Percentiles rank a stretch among this genome's conserved stretches.
phyloP scores from a whole-genome alignment of 768 basidiomycete genomes.

The Russula abietina region DNA sequence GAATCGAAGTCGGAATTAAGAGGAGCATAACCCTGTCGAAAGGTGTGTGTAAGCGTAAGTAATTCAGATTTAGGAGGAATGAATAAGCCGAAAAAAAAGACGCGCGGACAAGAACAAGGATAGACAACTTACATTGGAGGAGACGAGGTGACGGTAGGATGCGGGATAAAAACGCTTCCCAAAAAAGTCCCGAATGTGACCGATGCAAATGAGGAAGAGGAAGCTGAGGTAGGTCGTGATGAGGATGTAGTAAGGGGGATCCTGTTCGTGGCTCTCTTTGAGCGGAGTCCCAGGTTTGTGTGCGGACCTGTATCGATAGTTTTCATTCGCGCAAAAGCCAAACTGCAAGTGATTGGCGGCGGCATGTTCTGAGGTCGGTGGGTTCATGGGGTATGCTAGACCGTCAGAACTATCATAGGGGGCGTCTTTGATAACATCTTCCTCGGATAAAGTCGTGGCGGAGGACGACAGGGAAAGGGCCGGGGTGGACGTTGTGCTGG shows the following conservation, averaged over 20 bases:
- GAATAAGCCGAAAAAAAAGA: neutral
- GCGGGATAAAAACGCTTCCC: constrained; percentile 74
- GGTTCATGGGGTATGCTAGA: constrained; percentile 53
- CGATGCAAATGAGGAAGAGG: constrained; percentile 83
- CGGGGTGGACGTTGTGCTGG: constrained; percentile 57
- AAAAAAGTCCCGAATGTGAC: constrained; percentile 91
- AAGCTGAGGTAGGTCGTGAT: constrained; percentile 91
- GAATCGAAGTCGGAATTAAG: constrained; percentile 98
- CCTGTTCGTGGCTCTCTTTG: constrained; percentile 56
- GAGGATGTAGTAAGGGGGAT: constrained; percentile 90
- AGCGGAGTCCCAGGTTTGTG: constrained; percentile 49
- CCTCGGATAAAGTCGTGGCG: constrained; percentile 61
- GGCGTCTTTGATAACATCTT: constrained; percentile 53
- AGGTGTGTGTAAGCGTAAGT: constrained; percentile 15
- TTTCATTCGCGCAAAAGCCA: constrained; percentile 79
- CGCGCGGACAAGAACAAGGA: neutral
- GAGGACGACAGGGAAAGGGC: constrained; percentile 72
- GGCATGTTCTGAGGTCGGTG: constrained; percentile 76
- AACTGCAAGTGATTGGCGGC: constrained; percentile 88
- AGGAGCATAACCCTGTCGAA: constrained; percentile 82
- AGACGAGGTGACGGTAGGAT: constrained; percentile 76
- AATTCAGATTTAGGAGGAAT: constrained; percentile 10
- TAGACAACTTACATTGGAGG: constrained; percentile 61
- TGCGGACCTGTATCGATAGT: constrained; percentile 61
- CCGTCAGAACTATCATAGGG: constrained; percentile 43